Evolutionary conservation across 306 rosid genomes (phyloP), one percentile per base, ranked within the genome.

Genomic region (Cotoneaster glaucophyllus): DNA sequence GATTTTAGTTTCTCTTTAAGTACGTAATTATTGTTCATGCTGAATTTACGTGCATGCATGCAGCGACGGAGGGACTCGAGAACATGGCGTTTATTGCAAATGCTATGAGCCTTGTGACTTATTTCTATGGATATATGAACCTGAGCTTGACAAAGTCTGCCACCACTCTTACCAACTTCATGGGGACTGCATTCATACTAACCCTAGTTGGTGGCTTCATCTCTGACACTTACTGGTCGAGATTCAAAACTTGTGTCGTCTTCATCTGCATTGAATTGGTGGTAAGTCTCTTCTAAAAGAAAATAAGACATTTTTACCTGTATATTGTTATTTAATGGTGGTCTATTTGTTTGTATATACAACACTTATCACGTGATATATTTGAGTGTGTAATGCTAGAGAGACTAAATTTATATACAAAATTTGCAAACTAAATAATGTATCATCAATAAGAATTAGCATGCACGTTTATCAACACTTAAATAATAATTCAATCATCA

Each of bases 11-110:
- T 37, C 41, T 37, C 41, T 37, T 37, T 37, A 37, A 37, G 41
- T 37, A 52, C 8, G 57, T 52, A 52, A 5, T 24, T 61, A 63
- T 26, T 32, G 11, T 50, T 61, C 45, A 37, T n/a, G 39, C 3
- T 21, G 28, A 56, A 32, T 32, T 61, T 32, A 22, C 5, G 29
- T 26, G 21, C 4, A 11, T 50, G 19, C 63, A 11, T 58, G 86
- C 87, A 93, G 95, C 85, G 44, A 87, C 80, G 78, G 93, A 89
- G 82, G 97, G 98, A 64, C 79, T 93, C 3, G 97, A 93, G 77
- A 91, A 88, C 85, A 86, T 93, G 98, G 91, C 98, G 4, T 90
- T 87, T 29, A 68, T 93, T 28, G 79, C 96, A 8, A 79, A 31
- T 64, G 92, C 88, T 13, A 64, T 93, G 68, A 91, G 91, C 83